A percentile compares a stretch with the other conserved stretches of the same genome.
phyloP scores from a whole-genome alignment of 164 flowering plant genomes.

The Kalanchoe fedtschenkoi region DNA sequence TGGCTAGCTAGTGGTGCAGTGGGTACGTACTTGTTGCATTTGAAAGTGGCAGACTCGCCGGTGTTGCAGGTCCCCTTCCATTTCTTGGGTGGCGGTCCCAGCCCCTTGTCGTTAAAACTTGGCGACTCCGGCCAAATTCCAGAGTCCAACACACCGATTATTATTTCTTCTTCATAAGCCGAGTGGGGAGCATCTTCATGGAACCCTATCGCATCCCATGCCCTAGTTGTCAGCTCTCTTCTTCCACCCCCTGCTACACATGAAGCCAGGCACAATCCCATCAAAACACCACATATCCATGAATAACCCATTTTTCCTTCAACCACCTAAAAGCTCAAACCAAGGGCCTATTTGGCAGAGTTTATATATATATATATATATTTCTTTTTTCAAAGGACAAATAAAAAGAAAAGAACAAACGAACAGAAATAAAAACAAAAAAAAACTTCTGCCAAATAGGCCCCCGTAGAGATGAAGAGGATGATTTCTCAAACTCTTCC shows the following conservation, averaged over 20 bases:
- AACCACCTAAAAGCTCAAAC: background rate
- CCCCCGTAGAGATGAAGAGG: background rate
- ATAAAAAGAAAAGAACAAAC: no score
- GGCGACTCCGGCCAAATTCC: conserved; percentile 56
- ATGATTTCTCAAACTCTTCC: background rate
- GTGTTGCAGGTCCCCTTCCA: conserved; percentile 42
- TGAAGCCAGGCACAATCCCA: background rate
- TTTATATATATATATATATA: background rate
- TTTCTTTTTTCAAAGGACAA: no score
- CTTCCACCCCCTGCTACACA: no score
- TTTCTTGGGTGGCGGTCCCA: conserved; percentile 42
- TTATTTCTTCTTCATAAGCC: conserved; percentile 21
- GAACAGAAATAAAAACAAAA: background rate
- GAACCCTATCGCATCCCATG: conserved; percentile 42
- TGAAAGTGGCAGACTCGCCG: no score
- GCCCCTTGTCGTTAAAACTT: conserved; percentile 41
- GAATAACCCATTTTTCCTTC: background rate
- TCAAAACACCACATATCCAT: background rate
- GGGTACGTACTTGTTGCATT: conserved; percentile 49
- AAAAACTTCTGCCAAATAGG: conserved; percentile 2
- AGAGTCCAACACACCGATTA: conserved; percentile 39
- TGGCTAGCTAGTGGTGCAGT: background rate
- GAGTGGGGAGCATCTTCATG: conserved; percentile 11
- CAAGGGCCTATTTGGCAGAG: conserved; percentile 1
- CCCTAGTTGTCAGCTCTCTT: conserved; percentile 46